Conservation (phyloP, 257 asterid genomes). For the Penstemon davidsonii region DNA sequence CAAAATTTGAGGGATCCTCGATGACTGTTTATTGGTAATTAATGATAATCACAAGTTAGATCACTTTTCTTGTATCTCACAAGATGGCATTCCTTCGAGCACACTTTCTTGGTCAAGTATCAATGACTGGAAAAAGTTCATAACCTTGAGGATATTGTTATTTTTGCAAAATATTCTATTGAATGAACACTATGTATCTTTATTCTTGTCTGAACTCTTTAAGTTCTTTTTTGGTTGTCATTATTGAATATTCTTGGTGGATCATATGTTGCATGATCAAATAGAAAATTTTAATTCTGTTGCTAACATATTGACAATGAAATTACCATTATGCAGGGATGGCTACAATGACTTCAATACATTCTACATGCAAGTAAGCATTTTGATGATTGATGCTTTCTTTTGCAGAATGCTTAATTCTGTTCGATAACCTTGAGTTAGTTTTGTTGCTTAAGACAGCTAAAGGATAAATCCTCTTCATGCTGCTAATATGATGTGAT, state of each 20-base stretch:
- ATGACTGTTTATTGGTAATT: not conserved
- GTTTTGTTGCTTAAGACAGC: conserved; percentile 25
- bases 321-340: conserved; percentile 70
- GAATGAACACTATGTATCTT: conserved; percentile 5
- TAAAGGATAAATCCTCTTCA: conserved; percentile 16
- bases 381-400: conserved; percentile 29
- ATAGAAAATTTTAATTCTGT: conserved; percentile 13
- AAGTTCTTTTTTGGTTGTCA: conserved; percentile 15
- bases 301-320: conserved; percentile 31
- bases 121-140: conserved; percentile 10
- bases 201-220: not conserved
- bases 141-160: conserved; percentile 10
- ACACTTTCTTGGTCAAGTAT: not conserved
- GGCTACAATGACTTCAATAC: conserved; percentile 99
- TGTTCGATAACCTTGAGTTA: conserved; percentile 23
- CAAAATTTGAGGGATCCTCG: not conserved
- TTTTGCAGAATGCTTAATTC: conserved; percentile 20
- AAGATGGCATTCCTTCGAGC: not conserved
- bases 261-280: conserved; percentile 25
- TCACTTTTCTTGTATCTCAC: not conserved
- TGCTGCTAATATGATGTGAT: conserved; percentile 6
- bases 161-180: not conserved
- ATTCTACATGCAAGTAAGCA: conserved; percentile 94
- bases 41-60: conserved; percentile 10
- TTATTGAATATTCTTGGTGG: conserved; percentile 16